These are phyloP conservation scores for Skeletonema menzelii DNA, from an alignment of 108 stramenopile genomes.

Conservation along the genomic window DNA sequence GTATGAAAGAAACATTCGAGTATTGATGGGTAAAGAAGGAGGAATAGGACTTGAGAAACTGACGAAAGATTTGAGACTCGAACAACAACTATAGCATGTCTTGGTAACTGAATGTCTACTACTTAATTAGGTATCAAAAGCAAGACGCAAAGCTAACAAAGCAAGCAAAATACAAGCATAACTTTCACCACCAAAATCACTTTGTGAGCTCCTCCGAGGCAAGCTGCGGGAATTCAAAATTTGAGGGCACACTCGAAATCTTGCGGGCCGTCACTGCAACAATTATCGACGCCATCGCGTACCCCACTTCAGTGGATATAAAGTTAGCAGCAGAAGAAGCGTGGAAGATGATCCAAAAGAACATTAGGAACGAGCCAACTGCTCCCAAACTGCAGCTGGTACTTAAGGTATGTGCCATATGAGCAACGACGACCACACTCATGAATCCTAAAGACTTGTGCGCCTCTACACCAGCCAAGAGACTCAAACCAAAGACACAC, in stretches of 20 bases:
- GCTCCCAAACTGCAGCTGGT: neutral
- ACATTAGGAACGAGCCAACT: neutral
- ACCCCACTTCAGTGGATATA: neutral
- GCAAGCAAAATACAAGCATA: too few species aligned
- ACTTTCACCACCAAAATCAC: too few species aligned
- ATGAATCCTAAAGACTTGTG: neutral
- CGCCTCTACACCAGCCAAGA: neutral
- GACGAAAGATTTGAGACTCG: conserved; percentile 55
- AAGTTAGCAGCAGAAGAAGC: neutral
- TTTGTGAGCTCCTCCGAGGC: too few species aligned
- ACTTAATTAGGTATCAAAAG: too few species aligned
- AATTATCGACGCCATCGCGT: neutral
- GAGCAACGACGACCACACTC: neutral
- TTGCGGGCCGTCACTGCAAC: neutral
- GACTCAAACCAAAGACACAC: neutral
- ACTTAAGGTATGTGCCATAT: neutral
- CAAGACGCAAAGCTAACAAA: too few species aligned
- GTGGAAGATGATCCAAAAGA: neutral
- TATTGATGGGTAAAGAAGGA: conserved; percentile 43
- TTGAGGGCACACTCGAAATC: neutral
- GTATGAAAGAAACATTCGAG: conserved; percentile 69
- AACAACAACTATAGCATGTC: conserved; percentile 31
- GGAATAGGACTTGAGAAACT: conserved; percentile 61
- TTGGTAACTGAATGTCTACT: neutral
- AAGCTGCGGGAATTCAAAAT: too few species aligned